Evolutionary conservation across 768 basidiomycete species (phyloP).

Genomic region (Cubamyces lactineus): DNA sequence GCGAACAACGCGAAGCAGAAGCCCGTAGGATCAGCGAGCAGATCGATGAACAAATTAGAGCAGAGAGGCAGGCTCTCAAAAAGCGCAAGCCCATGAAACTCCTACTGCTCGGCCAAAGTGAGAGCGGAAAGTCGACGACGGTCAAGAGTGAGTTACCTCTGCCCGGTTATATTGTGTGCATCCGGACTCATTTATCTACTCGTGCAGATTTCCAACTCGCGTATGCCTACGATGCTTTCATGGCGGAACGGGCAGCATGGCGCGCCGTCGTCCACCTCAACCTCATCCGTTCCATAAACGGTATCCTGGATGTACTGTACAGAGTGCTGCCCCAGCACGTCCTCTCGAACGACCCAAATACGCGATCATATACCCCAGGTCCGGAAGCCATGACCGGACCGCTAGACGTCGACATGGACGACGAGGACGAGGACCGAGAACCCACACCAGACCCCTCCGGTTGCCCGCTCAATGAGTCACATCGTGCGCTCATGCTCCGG

Average conservation of each 20-base stretch:
- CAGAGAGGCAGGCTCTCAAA: conserved; percentile 59
- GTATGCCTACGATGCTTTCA: conserved; percentile 71
- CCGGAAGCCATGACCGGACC: neutral
- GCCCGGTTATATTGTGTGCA: neutral
- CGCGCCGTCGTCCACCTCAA: conserved; percentile 78
- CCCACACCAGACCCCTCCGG: neutral
- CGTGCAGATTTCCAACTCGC: conserved; percentile 72
- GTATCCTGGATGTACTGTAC: conserved; percentile 58
- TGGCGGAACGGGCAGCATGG: conserved; percentile 71
- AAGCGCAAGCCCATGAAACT: conserved; percentile 75
- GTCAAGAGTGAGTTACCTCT: conserved; percentile 61
- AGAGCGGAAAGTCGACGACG: conserved; percentile 80
- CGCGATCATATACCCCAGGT: conserved; percentile 1
- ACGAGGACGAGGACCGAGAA: conserved; percentile 13
- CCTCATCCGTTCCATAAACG: conserved; percentile 73
- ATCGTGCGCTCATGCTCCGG: conserved; percentile 56
- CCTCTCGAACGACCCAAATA: neutral
- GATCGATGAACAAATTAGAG: conserved; percentile 74
- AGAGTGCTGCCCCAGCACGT: conserved; percentile 29
- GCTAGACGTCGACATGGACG: conserved; percentile 19
- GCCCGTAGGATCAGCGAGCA: conserved; percentile 68
- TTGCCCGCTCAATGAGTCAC: conserved; percentile 54
- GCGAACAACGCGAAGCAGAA: conserved; percentile 64
- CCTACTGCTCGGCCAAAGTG: conserved; percentile 71
- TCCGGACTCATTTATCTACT: neutral